Conservation (phyloP, 768 basidiomycete species). For the Artomyces pyxidatus region DNA sequence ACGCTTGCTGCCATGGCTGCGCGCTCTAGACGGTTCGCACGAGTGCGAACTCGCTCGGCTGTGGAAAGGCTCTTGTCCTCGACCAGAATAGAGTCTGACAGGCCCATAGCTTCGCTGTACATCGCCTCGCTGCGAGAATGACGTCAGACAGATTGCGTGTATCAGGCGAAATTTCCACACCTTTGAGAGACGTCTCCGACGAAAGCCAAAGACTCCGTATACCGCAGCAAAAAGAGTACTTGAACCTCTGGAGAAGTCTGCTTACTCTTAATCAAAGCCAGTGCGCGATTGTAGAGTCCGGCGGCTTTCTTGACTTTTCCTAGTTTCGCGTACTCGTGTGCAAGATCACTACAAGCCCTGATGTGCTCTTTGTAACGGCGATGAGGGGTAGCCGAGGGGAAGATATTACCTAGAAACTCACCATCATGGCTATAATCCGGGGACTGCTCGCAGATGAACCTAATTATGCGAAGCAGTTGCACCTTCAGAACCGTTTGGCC, state of each 20-base stretch:
- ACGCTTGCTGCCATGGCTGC: conserved; percentile 67
- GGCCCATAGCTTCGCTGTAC: conserved; percentile 52
- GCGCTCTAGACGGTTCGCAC: conserved; percentile 54
- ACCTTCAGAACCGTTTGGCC: conserved; percentile 14
- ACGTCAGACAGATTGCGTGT: background rate
- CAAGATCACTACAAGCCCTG: conserved; percentile 58
- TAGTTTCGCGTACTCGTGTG: conserved; percentile 69
- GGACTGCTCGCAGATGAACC: conserved; percentile 8
- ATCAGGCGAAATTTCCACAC: conserved; percentile 27
- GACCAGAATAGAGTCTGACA: conserved; percentile 33
- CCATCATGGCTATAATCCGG: conserved; percentile 33
- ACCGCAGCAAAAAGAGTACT: conserved; percentile 50
- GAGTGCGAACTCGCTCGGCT: conserved; percentile 46
- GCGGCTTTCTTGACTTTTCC: conserved; percentile 67
- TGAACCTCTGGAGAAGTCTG: conserved; percentile 43
- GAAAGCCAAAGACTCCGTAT: conserved; percentile 56
- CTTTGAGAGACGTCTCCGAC: conserved; percentile 52
- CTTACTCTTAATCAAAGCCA: conserved; percentile 36
- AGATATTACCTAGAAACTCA: no score
- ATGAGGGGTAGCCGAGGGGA: no score
- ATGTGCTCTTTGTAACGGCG: conserved; percentile 50
- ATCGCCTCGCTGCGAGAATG: conserved; percentile 31
- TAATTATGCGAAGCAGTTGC: conserved; percentile 10
- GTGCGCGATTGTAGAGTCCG: conserved; percentile 52
- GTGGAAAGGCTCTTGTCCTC: conserved; percentile 44